Conservation (phyloP, 352 stramenopile genomes). For the Plasmopara muralis region DNA sequence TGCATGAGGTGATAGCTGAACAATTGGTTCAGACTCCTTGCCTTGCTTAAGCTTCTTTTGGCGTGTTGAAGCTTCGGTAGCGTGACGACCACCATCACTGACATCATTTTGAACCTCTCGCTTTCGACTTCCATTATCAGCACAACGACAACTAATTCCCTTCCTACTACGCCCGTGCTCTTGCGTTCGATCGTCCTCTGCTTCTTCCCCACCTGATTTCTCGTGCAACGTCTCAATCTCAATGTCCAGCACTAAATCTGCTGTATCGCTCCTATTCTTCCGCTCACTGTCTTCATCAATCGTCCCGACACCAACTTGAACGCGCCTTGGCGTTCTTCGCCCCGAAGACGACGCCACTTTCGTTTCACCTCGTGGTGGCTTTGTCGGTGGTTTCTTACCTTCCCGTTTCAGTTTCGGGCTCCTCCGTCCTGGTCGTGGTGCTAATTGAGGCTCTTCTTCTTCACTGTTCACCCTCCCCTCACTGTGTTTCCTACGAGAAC, state of each 20-base stretch:
- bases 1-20: slow-evolving; percentile 4
- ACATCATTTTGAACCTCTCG: slow-evolving; percentile 7
- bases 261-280: slow-evolving; percentile 28
- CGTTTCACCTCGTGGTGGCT: slow-evolving; percentile 9
- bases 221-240: slow-evolving; percentile 29
- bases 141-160: slow-evolving; percentile 4
- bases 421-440: slow-evolving; percentile 5
- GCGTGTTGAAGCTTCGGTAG: slow-evolving; percentile 4
- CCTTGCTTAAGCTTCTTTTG: slow-evolving; percentile 16
- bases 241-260: slow-evolving; percentile 58
- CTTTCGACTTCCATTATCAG: slow-evolving; percentile 11
- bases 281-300: slow-evolving; percentile 46
- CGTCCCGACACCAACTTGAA: slow-evolving; percentile 44
- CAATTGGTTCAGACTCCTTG: neutral
- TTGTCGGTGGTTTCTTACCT: slow-evolving; percentile 9
- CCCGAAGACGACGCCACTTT: slow-evolving; percentile 7
- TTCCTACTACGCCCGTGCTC: slow-evolving; percentile 5
- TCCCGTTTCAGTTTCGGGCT: slow-evolving; percentile 11
- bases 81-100: neutral
- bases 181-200: slow-evolving; percentile 1
- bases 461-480: slow-evolving; percentile 3
- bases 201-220: slow-evolving; percentile 11
- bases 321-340: slow-evolving; percentile 14
- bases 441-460: slow-evolving; percentile 5
- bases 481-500: slow-evolving; percentile 7